These are phyloP conservation scores for Leucocoprinus sp. DNA, from an alignment of 768 basidiomycete species.

Conservation along the genomic window DNA sequence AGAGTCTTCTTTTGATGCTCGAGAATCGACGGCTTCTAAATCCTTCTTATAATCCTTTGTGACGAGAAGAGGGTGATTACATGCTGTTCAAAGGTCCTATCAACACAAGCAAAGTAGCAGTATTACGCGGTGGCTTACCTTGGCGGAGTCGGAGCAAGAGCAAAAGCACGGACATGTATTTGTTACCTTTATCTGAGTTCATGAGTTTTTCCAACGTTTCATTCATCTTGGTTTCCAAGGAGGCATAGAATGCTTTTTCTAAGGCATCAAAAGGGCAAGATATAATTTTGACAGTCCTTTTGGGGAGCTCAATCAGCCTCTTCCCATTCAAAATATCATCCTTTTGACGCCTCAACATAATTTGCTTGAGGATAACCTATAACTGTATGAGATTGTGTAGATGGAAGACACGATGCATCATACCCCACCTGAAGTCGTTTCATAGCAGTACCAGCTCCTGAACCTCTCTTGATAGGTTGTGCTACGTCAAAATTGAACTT, in stretches of 20 bases:
- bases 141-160: conserved; percentile 80
- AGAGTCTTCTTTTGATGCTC: conserved; percentile 41
- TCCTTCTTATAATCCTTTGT: conserved; percentile 69
- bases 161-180: conserved; percentile 64
- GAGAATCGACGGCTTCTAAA: conserved; percentile 68
- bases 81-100: conserved; percentile 45
- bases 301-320: conserved; percentile 73
- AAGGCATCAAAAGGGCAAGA: conserved; percentile 69
- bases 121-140: conserved; percentile 39
- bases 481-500: conserved; percentile 75
- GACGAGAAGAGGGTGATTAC: conserved; percentile 82
- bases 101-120: background rate
- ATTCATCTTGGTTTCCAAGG: conserved; percentile 61
- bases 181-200: conserved; percentile 42
- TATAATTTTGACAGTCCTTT: conserved; percentile 59
- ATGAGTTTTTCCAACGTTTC: conserved; percentile 62
- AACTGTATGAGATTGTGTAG: background rate
- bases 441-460: conserved; percentile 57
- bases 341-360: conserved; percentile 90
- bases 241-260: conserved; percentile 74
- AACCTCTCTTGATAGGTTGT: conserved; percentile 68
- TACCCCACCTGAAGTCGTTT: conserved; percentile 69
- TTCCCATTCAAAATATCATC: conserved; percentile 67
- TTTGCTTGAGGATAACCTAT: conserved; percentile 69
- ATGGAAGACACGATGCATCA: background rate